Evolutionary conservation across 331 rosid genomes (phyloP), one percentile per base, ranked within the genome.

Genomic region (Acacia concinna): DNA sequence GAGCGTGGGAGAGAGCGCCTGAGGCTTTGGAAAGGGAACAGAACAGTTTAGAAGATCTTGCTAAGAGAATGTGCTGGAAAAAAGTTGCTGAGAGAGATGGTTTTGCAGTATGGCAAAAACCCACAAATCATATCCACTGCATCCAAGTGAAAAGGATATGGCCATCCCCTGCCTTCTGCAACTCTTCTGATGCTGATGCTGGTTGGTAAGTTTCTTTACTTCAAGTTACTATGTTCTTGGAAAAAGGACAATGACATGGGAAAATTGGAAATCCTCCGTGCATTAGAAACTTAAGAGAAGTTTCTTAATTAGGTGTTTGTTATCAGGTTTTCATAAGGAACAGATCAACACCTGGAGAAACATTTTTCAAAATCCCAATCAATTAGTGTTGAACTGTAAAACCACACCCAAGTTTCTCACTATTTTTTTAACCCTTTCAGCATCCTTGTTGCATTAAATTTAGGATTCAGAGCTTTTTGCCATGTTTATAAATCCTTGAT

Each of bases 21-120:
- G 28, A 68, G 65, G 88, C 40, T 51, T 81, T 88, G 62, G 84
- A 86, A 82, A 80, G 25, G 31, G 83, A 84, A 76, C 87, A 86
- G 43, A 86, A 64, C 31, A 68, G 12, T 63, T 63, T 88, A 47
- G 92, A 88, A 69, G 80, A 88, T 40, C 88, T 86, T 75, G 90
- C 90, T 9, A 84, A 49, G 73, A 41, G 86, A 23, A 32, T 88
- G 64, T 88, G 92, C 63, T 88, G 90, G 92, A 76, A 86, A 82
- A 88, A 86, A 71, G 81, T 86, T 84, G 84, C 83, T 30, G 92
- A 88, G 74, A 56, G 84, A 18, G 88, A 69, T 17, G 66, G 80
- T 0, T 49, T 88, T 74, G 92, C 90, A 27, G 83, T 88, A 1
- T 88, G 92, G 90, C 85, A 84, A 80, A 88, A 88, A 66, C 80